Evolutionary conservation across 176 grass and related monocot genomes (phyloP).

Genomic region (bread wheat (Triticum aestivum)): DNA sequence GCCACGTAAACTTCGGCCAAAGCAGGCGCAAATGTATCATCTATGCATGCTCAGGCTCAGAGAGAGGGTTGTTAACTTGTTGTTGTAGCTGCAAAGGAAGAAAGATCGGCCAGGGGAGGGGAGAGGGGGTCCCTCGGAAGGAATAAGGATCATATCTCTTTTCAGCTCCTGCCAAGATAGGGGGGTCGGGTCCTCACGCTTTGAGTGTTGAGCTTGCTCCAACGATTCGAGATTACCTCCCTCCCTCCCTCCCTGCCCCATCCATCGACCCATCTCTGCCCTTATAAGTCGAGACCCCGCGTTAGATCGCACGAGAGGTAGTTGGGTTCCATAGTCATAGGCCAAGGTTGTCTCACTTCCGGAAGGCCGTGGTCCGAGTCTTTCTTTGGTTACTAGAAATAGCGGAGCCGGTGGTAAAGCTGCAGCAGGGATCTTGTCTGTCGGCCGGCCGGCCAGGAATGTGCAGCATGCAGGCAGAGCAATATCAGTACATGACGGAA

Average conservation of each 20-base stretch:
- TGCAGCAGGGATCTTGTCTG: conserved; percentile 29
- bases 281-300: conserved; percentile 43
- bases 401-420: conserved; percentile 34
- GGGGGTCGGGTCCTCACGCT: conserved; percentile 24
- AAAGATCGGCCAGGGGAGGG: conserved; percentile 32
- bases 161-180: conserved; percentile 66
- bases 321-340: conserved; percentile 40
- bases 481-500: conserved; percentile 39
- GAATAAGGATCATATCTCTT: conserved; percentile 96
- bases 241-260: not conserved
- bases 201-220: conserved; percentile 42
- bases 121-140: conserved; percentile 39
- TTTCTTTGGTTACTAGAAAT: conserved; percentile 56
- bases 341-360: conserved; percentile 44
- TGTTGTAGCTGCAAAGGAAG: conserved; percentile 41
- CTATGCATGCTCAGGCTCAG: conserved; percentile 31
- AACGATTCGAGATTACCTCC: conserved; percentile 55
- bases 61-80: not conserved
- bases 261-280: not conserved
- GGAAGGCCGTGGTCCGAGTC: conserved; percentile 31
- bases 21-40: conserved; percentile 34
- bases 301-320: conserved; percentile 7
- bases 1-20: conserved; percentile 54
- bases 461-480: conserved; percentile 42
- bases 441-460: conserved; percentile 35